Evolutionary conservation across 495 filamentous ascomycete genomes (phyloP), one percentile per base, ranked within the genome.

Genomic region (Hyaloscypha hepaticicola): DNA sequence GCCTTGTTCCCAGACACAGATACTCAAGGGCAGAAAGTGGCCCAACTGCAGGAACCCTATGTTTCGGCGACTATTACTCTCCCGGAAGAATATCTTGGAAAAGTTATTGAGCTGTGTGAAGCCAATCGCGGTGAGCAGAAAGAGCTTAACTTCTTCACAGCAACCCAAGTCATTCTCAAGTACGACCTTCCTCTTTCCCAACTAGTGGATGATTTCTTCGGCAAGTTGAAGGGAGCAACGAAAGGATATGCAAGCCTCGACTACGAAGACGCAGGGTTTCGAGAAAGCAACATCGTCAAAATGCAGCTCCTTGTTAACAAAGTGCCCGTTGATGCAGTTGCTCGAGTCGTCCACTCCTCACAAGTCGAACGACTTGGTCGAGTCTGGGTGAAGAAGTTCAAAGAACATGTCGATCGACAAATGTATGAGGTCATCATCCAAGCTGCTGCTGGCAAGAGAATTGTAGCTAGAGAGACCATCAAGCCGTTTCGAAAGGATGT

Each of bases 401-500:
- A 97, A 74, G 87, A 96, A 76, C 93, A 97, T 72, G 95, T 99
- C 3, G 89, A 96, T 64, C 80, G 95, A 31, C 96, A 99, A 77
- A 90, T 97, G 80, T 99, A 96, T 73, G 95, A 99, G 76, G 86
- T 99, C 6, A 77, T 98, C 63, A 99, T 99, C 66, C 95, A 99
- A 73, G 95, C 96, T 16, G 89, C 90, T 0, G 88, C 88, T 0
- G 96, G 95, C 2, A 88, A 85, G 62, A 85, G 88, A 52, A 87
- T 99, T 60, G 85, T 99, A 14, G 96, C 95, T 1, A 82, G 95
- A 66, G 96, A 97, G 73, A 97, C 94, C 0, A 87, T 99, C 75
- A 97, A 98, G 82, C 91, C 95, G 1, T 97, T 97, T 74, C 83
- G 95, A 56, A 99, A 99, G 77, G 95, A 99, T 71, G 85, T 99